Conservation (phyloP, 768 basidiomycete genomes). For the Brasilioporus rufonigricans region DNA sequence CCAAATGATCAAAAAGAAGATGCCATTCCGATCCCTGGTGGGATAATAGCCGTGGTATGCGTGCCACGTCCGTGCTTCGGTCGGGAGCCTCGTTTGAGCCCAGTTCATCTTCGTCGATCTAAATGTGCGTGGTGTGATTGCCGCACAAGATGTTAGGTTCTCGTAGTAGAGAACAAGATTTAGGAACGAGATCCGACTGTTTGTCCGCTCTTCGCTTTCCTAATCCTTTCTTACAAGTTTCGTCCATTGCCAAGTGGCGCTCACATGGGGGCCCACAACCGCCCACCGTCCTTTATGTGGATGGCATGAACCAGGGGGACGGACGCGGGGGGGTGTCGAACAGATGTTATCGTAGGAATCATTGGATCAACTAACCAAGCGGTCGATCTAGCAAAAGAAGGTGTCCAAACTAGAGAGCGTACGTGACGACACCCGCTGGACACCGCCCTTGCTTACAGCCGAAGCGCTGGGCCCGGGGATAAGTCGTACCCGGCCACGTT, state of each 20-base stretch:
- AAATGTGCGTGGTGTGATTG: neutral
- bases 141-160: neutral
- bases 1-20: neutral
- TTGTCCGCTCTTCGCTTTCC: neutral
- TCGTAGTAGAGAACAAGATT: constrained; percentile 7
- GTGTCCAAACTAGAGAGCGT: constrained; percentile 9
- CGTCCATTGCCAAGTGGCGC: neutral
- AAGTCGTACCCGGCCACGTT: neutral
- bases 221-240: neutral
- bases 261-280: neutral
- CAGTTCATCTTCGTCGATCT: constrained; percentile 9
- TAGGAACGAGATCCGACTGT: constrained; percentile 15
- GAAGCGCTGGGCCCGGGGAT: neutral
- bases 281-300: neutral
- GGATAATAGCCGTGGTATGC: neutral
- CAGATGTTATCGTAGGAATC: neutral
- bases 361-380: constrained; percentile 10
- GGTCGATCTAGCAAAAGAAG: constrained; percentile 1
- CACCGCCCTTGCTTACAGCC: neutral
- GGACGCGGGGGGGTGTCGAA: neutral
- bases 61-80: neutral
- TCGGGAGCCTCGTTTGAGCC: neutral
- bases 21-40: neutral
- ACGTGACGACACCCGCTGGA: neutral
- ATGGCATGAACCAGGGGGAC: neutral